These are phyloP conservation scores for Magnusiomyces fungicola DNA, from an alignment of 1,139 yeast genomes.

Conservation along the genomic window DNA sequence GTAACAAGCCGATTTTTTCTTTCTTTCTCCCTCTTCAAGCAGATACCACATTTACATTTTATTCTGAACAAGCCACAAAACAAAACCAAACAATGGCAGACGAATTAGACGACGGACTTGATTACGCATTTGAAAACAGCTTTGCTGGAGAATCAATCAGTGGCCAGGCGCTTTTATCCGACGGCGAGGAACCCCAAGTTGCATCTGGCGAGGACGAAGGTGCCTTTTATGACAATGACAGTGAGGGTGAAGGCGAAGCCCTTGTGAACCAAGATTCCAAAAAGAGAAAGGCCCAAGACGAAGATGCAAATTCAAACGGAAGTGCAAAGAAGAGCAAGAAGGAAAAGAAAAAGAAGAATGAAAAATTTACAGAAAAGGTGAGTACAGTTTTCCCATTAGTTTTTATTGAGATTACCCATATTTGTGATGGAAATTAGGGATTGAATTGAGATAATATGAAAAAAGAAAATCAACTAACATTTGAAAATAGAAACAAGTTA, in stretches of 20 bases:
- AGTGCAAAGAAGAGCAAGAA: conserved; percentile 16
- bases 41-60: no score
- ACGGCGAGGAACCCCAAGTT: conserved; percentile 25
- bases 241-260: conserved; percentile 21
- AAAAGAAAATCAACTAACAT: not conserved
- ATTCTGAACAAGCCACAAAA: not conserved
- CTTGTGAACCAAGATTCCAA: conserved; percentile 14
- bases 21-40: no score
- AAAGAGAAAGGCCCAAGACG: conserved; percentile 12
- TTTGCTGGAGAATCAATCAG: conserved; percentile 25
- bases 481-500: conserved; percentile 43
- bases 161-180: no score
- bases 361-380: conserved; percentile 17
- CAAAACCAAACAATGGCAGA: conserved; percentile 34
- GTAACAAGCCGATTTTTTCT: no score
- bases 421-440: conserved; percentile 16
- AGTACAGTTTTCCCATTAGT: not conserved
- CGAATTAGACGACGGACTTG: conserved; percentile 64
- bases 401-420: not conserved
- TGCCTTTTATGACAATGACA: not conserved
- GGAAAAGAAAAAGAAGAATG: conserved; percentile 21
- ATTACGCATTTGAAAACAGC: conserved; percentile 43
- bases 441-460: conserved; percentile 34
- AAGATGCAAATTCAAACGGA: conserved; percentile 14
- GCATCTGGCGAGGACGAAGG: conserved; percentile 34